Percentiles rank a stretch among this genome's conserved stretches.
phyloP scores from a whole-genome alignment of 139 green algal species.

The Chara braunii region DNA sequence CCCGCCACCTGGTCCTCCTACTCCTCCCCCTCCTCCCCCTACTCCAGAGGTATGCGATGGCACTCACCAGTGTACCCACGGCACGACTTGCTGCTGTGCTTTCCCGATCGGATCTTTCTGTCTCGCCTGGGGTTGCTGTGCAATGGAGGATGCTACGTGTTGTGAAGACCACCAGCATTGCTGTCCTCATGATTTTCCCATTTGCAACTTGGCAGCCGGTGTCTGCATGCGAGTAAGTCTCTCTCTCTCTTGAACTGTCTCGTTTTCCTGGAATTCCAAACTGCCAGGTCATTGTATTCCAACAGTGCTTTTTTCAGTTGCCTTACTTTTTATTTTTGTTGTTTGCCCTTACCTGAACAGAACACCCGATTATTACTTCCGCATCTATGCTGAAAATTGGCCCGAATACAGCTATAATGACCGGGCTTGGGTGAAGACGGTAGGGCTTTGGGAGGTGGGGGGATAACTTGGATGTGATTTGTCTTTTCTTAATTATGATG shows the following conservation, averaged over 20 bases:
- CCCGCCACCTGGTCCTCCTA: constrained; percentile 44
- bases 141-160: constrained; percentile 72
- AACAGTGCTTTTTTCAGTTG: too few relatives aligned
- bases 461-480: too few relatives aligned
- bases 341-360: too few relatives aligned
- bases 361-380: too few relatives aligned
- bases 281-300: too few relatives aligned
- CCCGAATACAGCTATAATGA: too few relatives aligned
- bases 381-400: too few relatives aligned
- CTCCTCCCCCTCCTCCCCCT: constrained; percentile 22
- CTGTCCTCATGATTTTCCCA: constrained; percentile 76
- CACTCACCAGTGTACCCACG: constrained; percentile 41
- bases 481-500: too few relatives aligned
- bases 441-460: too few relatives aligned
- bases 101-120: constrained; percentile 59
- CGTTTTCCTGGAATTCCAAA: too few relatives aligned
- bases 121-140: constrained; percentile 85
- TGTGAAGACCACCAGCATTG: constrained; percentile 89
- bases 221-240: constrained; percentile 28
- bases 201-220: constrained; percentile 66
- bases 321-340: too few relatives aligned
- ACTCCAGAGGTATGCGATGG: constrained; percentile 65
- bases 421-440: too few relatives aligned
- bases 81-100: constrained; percentile 80
- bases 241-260: background rate